Percentiles rank a stretch among this genome's conserved stretches.
These are phyloP conservation scores for Corrigiola litoralis DNA, from an alignment of 179 eudicot genomes.

Conservation along the genomic window DNA sequence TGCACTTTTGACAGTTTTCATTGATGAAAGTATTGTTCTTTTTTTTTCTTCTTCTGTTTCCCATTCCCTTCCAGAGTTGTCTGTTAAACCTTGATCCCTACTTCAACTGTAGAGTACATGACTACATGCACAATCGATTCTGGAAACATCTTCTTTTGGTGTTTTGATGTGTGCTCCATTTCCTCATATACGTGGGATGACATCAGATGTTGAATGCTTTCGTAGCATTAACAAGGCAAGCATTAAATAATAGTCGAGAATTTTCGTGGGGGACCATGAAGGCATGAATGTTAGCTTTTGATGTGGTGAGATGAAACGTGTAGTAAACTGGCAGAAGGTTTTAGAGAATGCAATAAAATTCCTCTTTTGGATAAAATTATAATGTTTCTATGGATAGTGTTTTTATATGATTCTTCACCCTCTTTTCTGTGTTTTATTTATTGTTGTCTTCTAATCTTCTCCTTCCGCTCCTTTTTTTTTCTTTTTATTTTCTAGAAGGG, in stretches of 20 bases:
- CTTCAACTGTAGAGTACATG: no score
- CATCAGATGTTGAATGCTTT: no score
- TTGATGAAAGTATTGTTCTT: no score
- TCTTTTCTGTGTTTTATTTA: background rate
- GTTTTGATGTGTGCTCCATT: background rate
- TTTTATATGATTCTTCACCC: background rate
- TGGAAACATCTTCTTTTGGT: background rate
- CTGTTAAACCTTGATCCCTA: background rate
- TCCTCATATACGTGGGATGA: no score
- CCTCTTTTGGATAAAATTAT: no score
- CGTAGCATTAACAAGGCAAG: no score
- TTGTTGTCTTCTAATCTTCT: background rate
- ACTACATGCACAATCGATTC: no score
- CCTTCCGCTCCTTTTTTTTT: no score
- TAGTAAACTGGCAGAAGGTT: background rate
- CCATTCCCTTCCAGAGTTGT: background rate
- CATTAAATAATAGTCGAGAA: no score
- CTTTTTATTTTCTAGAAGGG: background rate
- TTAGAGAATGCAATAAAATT: slow-evolving; percentile 1
- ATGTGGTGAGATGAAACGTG: background rate
- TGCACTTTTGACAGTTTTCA: no score
- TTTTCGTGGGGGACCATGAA: background rate
- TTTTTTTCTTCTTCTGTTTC: no score
- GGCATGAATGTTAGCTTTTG: background rate
- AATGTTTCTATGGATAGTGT: no score